Evolutionary conservation across 2,329 filamentous ascomycete species (phyloP), one percentile per base, ranked within the genome.

Genomic region (Phialophora verrucosa): DNA sequence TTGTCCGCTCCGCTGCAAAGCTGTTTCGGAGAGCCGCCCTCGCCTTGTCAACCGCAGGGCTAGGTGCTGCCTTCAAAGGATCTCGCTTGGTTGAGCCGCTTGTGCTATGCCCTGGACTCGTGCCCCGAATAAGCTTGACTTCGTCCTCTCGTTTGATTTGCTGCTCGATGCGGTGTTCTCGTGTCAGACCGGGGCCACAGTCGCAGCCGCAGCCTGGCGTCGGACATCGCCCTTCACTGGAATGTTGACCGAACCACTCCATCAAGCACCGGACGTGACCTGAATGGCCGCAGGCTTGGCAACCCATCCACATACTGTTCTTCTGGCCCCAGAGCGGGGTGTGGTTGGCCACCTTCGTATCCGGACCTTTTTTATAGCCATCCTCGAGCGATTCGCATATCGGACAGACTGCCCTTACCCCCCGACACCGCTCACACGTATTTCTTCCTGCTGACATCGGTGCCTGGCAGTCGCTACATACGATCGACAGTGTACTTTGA

Each of bases 181-280:
- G 77, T 59, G 80, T 76, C 4, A 78, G 78, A 12, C 85, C 84
- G 2, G 81, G 80, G 1, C 82, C 83, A 70, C 87, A 89, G 72
- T 87, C 85, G 71, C 87, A 87, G 61, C 83, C 76, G 74, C 87
- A 89, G 20, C 85, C 87, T 56, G 82, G 80, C 7, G 83, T 86
- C 2, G 85, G 83, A 76, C 87, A 89, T 32, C 81, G 82, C 17
- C 85, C 86, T 68, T 84, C 82, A 44, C 78, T 81, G 35, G 80
- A 74, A 23, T 80, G 70, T 60, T 84, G 80, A 20, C 77, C 76
- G 62, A 87, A 83, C 86, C 87, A 88, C 14, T 80, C 79, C 7
- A 78, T 79, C 32, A 88, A 79, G 73, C 87, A 90, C 58, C 82
- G 81, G 5, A 82, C 77, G 72, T 90, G 87, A 1, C 83, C 86